Percentiles rank a stretch among this genome's conserved stretches.
Evolutionary conservation across 1,139 yeast species (phyloP).

Genomic region (Suzukiozyma palmioleophila): DNA sequence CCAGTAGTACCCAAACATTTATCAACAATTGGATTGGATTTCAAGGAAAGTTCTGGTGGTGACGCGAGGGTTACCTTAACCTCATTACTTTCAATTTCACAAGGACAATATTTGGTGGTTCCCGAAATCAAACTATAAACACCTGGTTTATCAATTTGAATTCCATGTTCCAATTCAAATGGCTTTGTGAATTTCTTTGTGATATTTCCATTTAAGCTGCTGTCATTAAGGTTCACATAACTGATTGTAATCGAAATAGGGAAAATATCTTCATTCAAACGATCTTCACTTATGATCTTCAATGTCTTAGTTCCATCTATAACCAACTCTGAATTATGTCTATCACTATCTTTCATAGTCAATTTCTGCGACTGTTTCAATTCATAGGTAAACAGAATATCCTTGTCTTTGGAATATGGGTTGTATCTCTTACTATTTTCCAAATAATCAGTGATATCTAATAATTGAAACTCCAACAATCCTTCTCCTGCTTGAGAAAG

Average conservation of each 20-base stretch:
- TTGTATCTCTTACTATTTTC: constrained; percentile 64
- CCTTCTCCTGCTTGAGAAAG: constrained; percentile 44
- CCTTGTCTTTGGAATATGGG: constrained; percentile 40
- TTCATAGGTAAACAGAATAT: constrained; percentile 49
- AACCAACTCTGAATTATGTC: constrained; percentile 38
- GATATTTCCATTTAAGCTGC: constrained; percentile 20
- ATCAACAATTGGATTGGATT: constrained; percentile 63
- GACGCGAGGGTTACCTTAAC: constrained; percentile 23
- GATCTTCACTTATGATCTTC: constrained; percentile 18
- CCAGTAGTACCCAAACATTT: constrained; percentile 94
- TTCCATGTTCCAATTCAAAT: constrained; percentile 26
- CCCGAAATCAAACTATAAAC: constrained; percentile 51
- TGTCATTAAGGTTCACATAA: constrained; percentile 24
- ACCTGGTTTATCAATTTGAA: constrained; percentile 57
- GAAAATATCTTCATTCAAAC: constrained; percentile 27
- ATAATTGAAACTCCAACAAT: constrained; percentile 58
- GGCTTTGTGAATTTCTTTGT: constrained; percentile 32
- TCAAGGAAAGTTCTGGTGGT: constrained; percentile 50
- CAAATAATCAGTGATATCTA: constrained; percentile 66
- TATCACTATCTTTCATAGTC: constrained; percentile 33
- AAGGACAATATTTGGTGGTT: constrained; percentile 59
- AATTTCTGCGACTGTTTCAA: constrained; percentile 61
- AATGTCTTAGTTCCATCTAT: constrained; percentile 35
- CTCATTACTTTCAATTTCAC: constrained; percentile 40
- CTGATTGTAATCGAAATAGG: constrained; percentile 47